phyloP scores from a whole-genome alignment of 2,329 filamentous ascomycete species.

The Domatiomyces globalis region DNA sequence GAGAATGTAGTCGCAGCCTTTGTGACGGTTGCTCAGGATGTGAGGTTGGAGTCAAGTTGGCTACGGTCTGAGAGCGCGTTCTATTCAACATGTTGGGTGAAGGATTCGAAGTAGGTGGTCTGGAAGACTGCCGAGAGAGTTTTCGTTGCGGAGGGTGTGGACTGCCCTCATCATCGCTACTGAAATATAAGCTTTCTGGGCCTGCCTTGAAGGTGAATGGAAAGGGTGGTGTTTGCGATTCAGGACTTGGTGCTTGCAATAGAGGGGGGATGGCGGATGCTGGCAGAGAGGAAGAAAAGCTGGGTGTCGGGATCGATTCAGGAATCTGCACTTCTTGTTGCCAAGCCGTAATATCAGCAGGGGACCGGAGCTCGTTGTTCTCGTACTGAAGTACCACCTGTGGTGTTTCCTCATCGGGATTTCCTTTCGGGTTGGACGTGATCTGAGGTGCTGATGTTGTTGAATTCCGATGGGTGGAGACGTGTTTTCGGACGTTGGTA shows the following conservation, averaged over 20 bases:
- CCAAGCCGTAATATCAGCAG: slow-evolving; percentile 7
- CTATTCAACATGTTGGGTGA: slow-evolving; percentile 13
- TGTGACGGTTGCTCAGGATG: background rate
- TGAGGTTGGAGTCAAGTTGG: background rate
- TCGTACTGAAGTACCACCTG: slow-evolving; percentile 9
- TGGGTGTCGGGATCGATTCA: slow-evolving; percentile 11
- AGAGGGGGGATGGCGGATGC: slow-evolving; percentile 3
- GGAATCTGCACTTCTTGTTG: slow-evolving; percentile 8
- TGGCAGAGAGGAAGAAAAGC: slow-evolving; percentile 13
- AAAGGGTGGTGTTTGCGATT: slow-evolving; percentile 10
- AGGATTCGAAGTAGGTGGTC: slow-evolving; percentile 19
- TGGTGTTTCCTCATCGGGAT: slow-evolving; percentile 8
- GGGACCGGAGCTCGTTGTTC: slow-evolving; percentile 7
- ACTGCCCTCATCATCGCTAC: slow-evolving; percentile 18
- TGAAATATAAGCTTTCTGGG: slow-evolving; percentile 18
- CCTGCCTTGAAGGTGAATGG: slow-evolving; percentile 16
- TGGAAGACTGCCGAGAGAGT: slow-evolving; percentile 12
- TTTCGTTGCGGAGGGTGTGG: slow-evolving; percentile 11
- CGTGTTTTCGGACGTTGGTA: slow-evolving; percentile 61
- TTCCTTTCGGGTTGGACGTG: slow-evolving; percentile 16
- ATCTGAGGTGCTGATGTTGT: slow-evolving; percentile 15
- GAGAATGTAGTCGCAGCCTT: slow-evolving; percentile 10
- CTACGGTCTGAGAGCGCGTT: background rate
- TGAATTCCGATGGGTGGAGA: slow-evolving; percentile 14
- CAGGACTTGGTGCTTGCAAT: slow-evolving; percentile 12